Base-by-base conservation (phyloP, 257 asterid species). In the Nicotiana sylvestris region DNA sequence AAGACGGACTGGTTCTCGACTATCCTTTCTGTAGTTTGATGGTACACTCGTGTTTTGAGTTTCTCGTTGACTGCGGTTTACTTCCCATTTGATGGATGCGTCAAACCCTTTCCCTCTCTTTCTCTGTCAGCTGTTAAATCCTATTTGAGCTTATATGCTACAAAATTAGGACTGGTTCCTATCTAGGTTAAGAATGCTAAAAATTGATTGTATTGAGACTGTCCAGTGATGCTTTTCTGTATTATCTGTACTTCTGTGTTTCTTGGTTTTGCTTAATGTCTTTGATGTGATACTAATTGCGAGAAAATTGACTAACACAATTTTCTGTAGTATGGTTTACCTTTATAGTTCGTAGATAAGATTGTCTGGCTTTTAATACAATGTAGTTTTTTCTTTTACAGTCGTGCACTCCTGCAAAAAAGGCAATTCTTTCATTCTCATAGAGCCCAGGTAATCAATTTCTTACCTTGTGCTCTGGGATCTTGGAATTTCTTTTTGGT, bases 391-490 rank as follows among this genome's bases (percentile, higher is more conserved):
- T 35, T 76, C 62, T 76, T 6, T 62, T 82, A 46, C 93, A 96
- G 99, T 74, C 97, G 98, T 83, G 91, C 93, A 18, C 97, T 92
- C 87, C 85, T 96, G 94, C 97, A 92, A 90, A 96, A 91, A 90
- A 93, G 99, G 83, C 98, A 93, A 82, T 96, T 96, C 89, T 96
- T 94, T 87, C 99, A 96, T 87, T 96, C 99, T 21, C 99, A 94
- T 87, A 91, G 97, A 89, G 99, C 99, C 77, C 99, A 96, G 91
- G 99, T 96, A 89, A 93, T 88, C 78, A 81, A 43, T 83, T 58
- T 74, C 80, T 74, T 49, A 13, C 16, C 13, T 72, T 49, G 27
- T 27, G 62, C 62, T 46, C 4, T 33, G 32, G 61, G 60, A 49
- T 74, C 12, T 27, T 49, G 80, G 16, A 74, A 15, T 74, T 69